Evolutionary conservation across 2,329 filamentous ascomycete genomes (phyloP).

Genomic region (Ophidiomyces ophidiicola): DNA sequence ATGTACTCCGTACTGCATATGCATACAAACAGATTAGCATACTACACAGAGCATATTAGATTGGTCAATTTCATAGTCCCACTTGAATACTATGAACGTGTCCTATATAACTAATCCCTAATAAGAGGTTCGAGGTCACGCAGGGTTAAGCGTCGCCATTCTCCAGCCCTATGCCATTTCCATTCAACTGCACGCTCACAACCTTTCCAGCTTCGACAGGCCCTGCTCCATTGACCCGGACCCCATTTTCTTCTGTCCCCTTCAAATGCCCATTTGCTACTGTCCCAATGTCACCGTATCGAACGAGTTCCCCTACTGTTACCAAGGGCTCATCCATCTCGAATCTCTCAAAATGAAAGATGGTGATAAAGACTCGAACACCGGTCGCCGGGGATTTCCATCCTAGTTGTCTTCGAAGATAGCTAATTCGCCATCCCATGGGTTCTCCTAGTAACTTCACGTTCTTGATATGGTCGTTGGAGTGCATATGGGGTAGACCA

Average conservation of each 20-base stretch:
- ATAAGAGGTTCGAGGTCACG: too few species aligned
- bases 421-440: constrained; percentile 6
- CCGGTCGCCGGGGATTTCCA: constrained; percentile 9
- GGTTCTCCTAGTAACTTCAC: constrained; percentile 8
- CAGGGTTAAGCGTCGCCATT: too few species aligned
- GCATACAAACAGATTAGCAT: too few species aligned
- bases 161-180: neutral
- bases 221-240: neutral
- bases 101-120: too few species aligned
- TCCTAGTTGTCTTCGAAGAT: constrained; percentile 8
- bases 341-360: constrained; percentile 10
- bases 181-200: neutral
- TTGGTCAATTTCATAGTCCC: too few species aligned
- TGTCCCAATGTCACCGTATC: neutral
- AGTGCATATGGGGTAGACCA: constrained; percentile 5
- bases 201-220: neutral
- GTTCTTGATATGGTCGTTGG: constrained; percentile 6
- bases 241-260: neutral
- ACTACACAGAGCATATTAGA: too few species aligned
- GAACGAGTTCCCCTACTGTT: neutral
- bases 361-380: constrained; percentile 6
- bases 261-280: neutral
- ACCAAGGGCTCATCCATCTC: constrained; percentile 1
- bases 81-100: too few species aligned
- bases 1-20: too few species aligned